Conservation (phyloP, 768 basidiomycete genomes). For the Ramaria sp. region DNA sequence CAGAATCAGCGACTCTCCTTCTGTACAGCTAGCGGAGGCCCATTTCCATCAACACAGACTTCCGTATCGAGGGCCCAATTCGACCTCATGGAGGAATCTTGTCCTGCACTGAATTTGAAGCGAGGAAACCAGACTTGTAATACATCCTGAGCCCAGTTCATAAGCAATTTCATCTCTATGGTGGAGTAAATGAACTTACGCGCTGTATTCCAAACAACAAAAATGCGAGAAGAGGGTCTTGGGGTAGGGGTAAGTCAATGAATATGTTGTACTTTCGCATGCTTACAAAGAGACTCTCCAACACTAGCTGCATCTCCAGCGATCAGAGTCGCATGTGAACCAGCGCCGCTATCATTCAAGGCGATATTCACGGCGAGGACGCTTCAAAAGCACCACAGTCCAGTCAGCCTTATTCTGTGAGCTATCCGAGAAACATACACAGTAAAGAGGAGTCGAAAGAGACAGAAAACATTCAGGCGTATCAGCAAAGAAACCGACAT, state of each 20-base stretch:
- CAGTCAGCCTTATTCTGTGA: not conserved
- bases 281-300: not conserved
- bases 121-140: not conserved
- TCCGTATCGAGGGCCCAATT: not conserved
- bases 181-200: not conserved
- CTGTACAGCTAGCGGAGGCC: not conserved
- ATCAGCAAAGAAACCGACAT: not conserved
- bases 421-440: not conserved
- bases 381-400: not conserved
- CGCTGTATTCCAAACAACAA: not conserved
- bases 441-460: not conserved
- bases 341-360: not conserved
- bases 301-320: not conserved
- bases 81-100: not conserved
- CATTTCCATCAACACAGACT: not conserved
- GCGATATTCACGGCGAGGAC: not conserved
- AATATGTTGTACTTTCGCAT: not conserved
- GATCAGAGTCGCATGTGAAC: not conserved
- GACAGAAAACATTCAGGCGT: not conserved
- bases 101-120: not conserved
- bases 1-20: too few relatives aligned
- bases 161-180: not conserved
- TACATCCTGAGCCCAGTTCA: not conserved
- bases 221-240: not conserved
- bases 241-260: not conserved